These are phyloP conservation scores for Stropharia rugosoannulata DNA, from an alignment of 768 basidiomycete genomes.

Conservation along the genomic window DNA sequence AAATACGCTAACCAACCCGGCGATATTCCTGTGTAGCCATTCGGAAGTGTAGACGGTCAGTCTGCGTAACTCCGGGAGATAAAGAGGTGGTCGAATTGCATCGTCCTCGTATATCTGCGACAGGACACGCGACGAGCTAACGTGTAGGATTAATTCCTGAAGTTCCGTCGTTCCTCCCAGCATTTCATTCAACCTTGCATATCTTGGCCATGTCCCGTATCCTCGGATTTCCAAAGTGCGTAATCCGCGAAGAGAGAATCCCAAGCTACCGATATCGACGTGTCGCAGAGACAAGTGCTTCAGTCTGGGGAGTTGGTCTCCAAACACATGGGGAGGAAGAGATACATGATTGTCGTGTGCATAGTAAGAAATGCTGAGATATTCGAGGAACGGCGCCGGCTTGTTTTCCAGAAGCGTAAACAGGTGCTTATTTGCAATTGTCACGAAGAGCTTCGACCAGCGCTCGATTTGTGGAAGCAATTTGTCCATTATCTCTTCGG, in stretches of 20 bases:
- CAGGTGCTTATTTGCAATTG: constrained; percentile 20
- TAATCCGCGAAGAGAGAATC: constrained; percentile 20
- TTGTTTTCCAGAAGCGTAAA: constrained; percentile 21
- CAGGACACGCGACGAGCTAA: constrained; percentile 23
- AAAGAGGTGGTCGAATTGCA: constrained; percentile 10
- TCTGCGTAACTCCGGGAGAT: constrained; percentile 23
- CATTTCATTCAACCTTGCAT: constrained; percentile 20
- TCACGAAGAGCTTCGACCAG: constrained; percentile 26
- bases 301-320: constrained; percentile 21
- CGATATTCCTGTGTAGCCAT: constrained; percentile 26
- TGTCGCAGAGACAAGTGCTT: constrained; percentile 25
- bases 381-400: constrained; percentile 20
- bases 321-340: constrained; percentile 19
- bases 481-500: constrained; percentile 19
- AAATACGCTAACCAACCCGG: constrained; percentile 22
- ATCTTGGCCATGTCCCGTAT: constrained; percentile 27
- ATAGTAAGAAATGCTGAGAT: constrained; percentile 24
- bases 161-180: constrained; percentile 21
- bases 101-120: constrained; percentile 12
- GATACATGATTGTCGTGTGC: constrained; percentile 17
- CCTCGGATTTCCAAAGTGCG: constrained; percentile 28
- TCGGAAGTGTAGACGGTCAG: constrained; percentile 29
- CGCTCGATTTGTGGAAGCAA: constrained; percentile 27
- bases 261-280: constrained; percentile 21
- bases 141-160: constrained; percentile 25